Conservation (phyloP, 352 stramenopile species). For the Phytophthora pluvialis region DNA sequence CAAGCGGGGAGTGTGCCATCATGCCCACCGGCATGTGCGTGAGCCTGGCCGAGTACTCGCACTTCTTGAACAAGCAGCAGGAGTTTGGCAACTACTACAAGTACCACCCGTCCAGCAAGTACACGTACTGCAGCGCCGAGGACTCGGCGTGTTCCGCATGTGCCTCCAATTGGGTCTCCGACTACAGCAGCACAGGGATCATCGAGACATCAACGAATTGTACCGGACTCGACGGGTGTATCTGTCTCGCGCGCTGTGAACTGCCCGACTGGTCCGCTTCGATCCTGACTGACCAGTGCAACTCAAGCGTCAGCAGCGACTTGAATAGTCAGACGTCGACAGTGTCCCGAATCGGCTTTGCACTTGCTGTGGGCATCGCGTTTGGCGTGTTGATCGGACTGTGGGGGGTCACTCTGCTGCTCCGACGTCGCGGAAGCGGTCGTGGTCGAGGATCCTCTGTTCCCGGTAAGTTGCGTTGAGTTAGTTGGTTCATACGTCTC, state of each 20-base stretch:
- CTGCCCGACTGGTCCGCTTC: constrained; percentile 31
- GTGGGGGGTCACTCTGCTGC: constrained; percentile 27
- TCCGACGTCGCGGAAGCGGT: constrained; percentile 7
- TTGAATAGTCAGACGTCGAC: constrained; percentile 10
- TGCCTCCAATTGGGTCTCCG: constrained; percentile 25
- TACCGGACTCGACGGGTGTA: constrained; percentile 28
- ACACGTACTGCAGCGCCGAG: constrained; percentile 38
- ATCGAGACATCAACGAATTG: constrained; percentile 28
- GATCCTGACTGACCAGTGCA: constrained; percentile 31
- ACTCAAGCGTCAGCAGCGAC: constrained; percentile 1
- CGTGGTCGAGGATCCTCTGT: constrained; percentile 15
- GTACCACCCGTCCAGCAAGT: constrained; percentile 39
- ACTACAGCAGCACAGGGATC: constrained; percentile 30
- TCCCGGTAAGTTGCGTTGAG: constrained; percentile 14
- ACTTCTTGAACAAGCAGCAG: constrained; percentile 26
- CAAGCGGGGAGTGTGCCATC: constrained; percentile 27
- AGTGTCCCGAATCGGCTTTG: constrained; percentile 28
- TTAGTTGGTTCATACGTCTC: not conserved
- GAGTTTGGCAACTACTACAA: constrained; percentile 30
- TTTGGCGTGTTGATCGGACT: constrained; percentile 29
- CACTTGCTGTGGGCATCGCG: constrained; percentile 19
- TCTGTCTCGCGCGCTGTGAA: constrained; percentile 36
- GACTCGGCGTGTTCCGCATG: constrained; percentile 35
- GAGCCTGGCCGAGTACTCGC: constrained; percentile 26
- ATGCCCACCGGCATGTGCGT: constrained; percentile 35